Percentiles rank a stretch among this genome's conserved stretches.
Evolutionary conservation across 331 rosid genomes (phyloP).

Genomic region (Prunus yedoensis): DNA sequence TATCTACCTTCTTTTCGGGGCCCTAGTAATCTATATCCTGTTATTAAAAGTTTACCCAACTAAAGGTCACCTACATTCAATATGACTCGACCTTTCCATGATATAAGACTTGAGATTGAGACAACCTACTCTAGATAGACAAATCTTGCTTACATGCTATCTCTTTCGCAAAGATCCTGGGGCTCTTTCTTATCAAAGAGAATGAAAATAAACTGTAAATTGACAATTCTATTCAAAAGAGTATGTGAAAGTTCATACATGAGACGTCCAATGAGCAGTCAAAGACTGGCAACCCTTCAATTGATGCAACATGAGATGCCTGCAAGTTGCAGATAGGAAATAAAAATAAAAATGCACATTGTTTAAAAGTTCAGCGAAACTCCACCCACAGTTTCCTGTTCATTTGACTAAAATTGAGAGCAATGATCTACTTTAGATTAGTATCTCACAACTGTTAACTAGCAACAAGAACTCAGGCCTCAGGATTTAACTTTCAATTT

Average conservation of each 20-base stretch:
- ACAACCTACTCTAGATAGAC: neutral
- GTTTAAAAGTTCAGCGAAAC: slow-evolving; percentile 14
- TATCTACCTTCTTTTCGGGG: no score
- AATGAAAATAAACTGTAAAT: slow-evolving; percentile 7
- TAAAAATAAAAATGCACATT: slow-evolving; percentile 8
- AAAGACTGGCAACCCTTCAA: slow-evolving; percentile 72
- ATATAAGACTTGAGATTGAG: neutral
- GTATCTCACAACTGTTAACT: neutral
- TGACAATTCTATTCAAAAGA: slow-evolving; percentile 10
- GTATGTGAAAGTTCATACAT: slow-evolving; percentile 48
- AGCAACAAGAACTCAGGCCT: neutral
- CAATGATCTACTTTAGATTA: neutral
- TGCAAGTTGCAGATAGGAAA: slow-evolving; percentile 35
- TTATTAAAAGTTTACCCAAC: no score
- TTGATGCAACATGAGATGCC: slow-evolving; percentile 74
- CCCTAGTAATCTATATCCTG: no score
- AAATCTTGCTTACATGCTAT: neutral
- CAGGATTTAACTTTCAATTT: neutral
- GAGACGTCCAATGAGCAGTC: slow-evolving; percentile 77
- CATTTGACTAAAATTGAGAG: neutral
- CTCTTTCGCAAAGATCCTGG: neutral
- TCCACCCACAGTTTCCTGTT: neutral
- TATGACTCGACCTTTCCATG: neutral
- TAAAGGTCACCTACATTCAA: no score
- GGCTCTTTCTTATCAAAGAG: slow-evolving; percentile 13